These are phyloP conservation scores for Luvunga scandens DNA, from an alignment of 345 rosid genomes.

Conservation along the genomic window DNA sequence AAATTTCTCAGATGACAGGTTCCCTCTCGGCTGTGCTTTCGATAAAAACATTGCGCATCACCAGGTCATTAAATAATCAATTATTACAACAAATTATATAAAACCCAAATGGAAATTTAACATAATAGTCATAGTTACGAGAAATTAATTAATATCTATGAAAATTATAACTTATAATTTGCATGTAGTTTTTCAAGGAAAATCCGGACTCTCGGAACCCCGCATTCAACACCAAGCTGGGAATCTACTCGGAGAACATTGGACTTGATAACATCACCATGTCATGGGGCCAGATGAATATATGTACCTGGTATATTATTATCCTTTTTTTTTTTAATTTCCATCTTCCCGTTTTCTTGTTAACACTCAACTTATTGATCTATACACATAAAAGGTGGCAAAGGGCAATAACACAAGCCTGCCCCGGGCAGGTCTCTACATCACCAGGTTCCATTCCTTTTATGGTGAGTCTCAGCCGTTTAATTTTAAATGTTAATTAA, in stretches of 20 bases:
- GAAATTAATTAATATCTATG: background rate
- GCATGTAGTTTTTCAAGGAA: constrained; percentile 45
- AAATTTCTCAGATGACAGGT: constrained; percentile 46
- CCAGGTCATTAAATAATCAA: constrained; percentile 31
- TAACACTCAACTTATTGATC: no score
- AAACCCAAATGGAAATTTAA: background rate
- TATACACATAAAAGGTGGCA: constrained; percentile 33
- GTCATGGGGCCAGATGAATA: constrained; percentile 79
- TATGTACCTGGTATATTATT: constrained; percentile 45
- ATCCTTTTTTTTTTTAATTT: no score
- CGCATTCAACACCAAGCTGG: constrained; percentile 40
- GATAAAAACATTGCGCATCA: constrained; percentile 51
- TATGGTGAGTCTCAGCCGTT: constrained; percentile 36
- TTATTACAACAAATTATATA: background rate
- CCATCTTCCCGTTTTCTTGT: no score
- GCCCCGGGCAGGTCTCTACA: constrained; percentile 52
- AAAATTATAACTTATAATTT: background rate
- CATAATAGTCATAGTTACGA: background rate
- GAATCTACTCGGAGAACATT: constrained; percentile 52
- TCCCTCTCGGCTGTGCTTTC: constrained; percentile 69
- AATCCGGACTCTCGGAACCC: constrained; percentile 50
- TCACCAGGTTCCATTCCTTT: constrained; percentile 61
- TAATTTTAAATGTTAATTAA: no score
- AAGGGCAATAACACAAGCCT: constrained; percentile 57
- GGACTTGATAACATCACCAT: constrained; percentile 37